Conservation (phyloP, 2,329 filamentous ascomycete species). For the Claviceps quebecensis region DNA sequence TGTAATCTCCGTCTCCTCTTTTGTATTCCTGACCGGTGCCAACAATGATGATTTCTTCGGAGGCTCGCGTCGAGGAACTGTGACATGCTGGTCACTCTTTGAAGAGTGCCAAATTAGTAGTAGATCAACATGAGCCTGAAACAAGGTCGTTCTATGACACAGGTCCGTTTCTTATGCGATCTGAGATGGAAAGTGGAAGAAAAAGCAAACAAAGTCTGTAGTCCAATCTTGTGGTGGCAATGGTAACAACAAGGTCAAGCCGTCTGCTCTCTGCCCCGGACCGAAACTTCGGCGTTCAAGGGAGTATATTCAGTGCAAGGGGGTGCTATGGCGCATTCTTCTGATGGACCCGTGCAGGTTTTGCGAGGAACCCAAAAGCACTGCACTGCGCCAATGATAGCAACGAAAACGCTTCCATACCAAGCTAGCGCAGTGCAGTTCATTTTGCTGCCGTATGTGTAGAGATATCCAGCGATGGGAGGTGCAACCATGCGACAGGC, state of each 20-base stretch:
- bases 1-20: neutral
- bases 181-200: neutral
- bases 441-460: slow-evolving; percentile 42
- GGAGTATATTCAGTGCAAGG: slow-evolving; percentile 5
- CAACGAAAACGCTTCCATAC: slow-evolving; percentile 46
- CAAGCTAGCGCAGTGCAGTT: slow-evolving; percentile 49
- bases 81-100: slow-evolving; percentile 7
- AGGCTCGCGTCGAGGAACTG: slow-evolving; percentile 8
- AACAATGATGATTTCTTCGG: neutral
- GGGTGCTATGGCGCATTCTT: slow-evolving; percentile 15
- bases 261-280: slow-evolving; percentile 10
- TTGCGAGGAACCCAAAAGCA: slow-evolving; percentile 38
- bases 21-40: slow-evolving; percentile 4
- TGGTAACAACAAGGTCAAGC: neutral
- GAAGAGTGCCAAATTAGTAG: slow-evolving; percentile 7
- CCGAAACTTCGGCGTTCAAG: slow-evolving; percentile 18
- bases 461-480: slow-evolving; percentile 49
- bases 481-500: slow-evolving; percentile 55
- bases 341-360: slow-evolving; percentile 13
- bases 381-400: slow-evolving; percentile 42
- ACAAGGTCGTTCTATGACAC: slow-evolving; percentile 1
- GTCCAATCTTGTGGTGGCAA: neutral
- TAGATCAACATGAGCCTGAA: neutral
- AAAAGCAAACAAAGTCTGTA: neutral
- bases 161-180: neutral